phyloP scores from a whole-genome alignment of 306 rosid genomes.

The Lablab purpureus region DNA sequence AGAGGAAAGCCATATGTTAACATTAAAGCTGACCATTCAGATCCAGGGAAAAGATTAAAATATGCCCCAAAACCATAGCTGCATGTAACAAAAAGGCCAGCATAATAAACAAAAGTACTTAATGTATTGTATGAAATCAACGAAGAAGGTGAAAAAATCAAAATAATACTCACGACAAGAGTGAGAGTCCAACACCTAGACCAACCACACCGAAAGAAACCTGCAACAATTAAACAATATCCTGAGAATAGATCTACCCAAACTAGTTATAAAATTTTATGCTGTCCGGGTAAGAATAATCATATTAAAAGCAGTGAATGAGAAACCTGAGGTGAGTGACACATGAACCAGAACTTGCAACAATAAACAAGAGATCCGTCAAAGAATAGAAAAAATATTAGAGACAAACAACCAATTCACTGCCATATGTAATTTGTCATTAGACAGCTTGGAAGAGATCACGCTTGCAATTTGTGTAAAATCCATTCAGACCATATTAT shows the following conservation, averaged over 20 bases:
- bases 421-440: neutral
- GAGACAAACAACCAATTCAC: neutral
- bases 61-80: slow-evolving; percentile 99
- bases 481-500: neutral
- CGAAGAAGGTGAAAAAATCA: neutral
- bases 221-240: slow-evolving; percentile 54
- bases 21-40: slow-evolving; percentile 99
- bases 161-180: slow-evolving; percentile 67
- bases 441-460: neutral
- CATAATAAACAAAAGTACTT: slow-evolving; percentile 34
- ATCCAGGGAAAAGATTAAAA: slow-evolving; percentile 89
- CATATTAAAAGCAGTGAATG: slow-evolving; percentile 7
- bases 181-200: slow-evolving; percentile 74
- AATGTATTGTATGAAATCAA: neutral
- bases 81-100: slow-evolving; percentile 34
- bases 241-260: neutral
- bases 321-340: neutral
- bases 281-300: neutral
- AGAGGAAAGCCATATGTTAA: slow-evolving; percentile 98
- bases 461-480: neutral
- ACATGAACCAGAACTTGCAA: slow-evolving; percentile 6
- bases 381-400: slow-evolving; percentile 10
- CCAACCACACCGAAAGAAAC: slow-evolving; percentile 90
- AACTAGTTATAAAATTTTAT: neutral
- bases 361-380: neutral